These are phyloP conservation scores for Hirschioporus abietinus DNA, from an alignment of 768 basidiomycete genomes.

Conservation along the genomic window DNA sequence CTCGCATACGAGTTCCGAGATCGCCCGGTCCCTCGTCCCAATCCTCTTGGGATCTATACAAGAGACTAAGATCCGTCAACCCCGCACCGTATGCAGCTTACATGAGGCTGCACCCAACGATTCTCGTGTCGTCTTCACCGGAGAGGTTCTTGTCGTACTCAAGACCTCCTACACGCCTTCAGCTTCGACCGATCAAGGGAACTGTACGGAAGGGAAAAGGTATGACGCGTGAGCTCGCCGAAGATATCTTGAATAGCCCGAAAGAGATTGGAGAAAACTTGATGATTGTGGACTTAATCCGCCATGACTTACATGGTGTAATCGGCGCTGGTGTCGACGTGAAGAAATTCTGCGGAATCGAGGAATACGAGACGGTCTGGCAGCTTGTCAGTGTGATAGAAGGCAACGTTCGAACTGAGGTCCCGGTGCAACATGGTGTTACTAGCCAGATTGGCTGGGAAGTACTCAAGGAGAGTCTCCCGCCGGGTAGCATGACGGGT, in stretches of 20 bases:
- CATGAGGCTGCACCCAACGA: slow-evolving; percentile 69
- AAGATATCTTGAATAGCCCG: slow-evolving; percentile 55
- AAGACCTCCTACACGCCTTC: slow-evolving; percentile 60
- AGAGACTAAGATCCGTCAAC: slow-evolving; percentile 64
- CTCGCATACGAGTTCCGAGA: slow-evolving; percentile 47
- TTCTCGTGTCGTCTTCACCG: slow-evolving; percentile 81
- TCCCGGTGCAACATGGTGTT: slow-evolving; percentile 25
- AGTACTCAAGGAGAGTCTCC: slow-evolving; percentile 71
- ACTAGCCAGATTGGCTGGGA: slow-evolving; percentile 65
- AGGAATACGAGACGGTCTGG: slow-evolving; percentile 93
- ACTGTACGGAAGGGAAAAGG: slow-evolving; percentile 71
- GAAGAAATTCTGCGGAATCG: slow-evolving; percentile 79
- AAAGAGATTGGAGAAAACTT: slow-evolving; percentile 97
- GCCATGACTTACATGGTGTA: slow-evolving; percentile 83
- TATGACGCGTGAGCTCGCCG: slow-evolving; percentile 60
- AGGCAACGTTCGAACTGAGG: slow-evolving; percentile 41
- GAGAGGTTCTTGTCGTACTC: slow-evolving; percentile 85
- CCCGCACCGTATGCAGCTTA: slow-evolving; percentile 88
- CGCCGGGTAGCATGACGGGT: slow-evolving; percentile 96
- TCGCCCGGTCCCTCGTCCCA: slow-evolving; percentile 19
- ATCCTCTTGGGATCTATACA: slow-evolving; percentile 73
- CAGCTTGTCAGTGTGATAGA: slow-evolving; percentile 93
- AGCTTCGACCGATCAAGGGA: slow-evolving; percentile 93
- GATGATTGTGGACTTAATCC: slow-evolving; percentile 97
- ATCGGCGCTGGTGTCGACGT: slow-evolving; percentile 80